Conservation (phyloP, 768 basidiomycete genomes). For the Tulasnella sp. region DNA sequence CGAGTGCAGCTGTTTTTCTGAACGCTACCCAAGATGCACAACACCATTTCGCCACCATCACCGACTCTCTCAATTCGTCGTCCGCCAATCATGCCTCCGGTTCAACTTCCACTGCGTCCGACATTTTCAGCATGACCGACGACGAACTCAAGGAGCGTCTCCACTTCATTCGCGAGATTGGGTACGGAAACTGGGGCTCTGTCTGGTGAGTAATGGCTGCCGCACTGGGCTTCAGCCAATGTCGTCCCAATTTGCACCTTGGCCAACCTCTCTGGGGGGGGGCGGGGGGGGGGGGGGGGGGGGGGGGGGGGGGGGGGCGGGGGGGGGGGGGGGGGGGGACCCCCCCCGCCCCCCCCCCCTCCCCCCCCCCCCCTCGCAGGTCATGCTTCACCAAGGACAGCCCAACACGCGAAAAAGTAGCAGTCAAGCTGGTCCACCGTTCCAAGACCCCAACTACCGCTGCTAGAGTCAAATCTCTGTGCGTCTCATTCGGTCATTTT, state of each 20-base stretch:
- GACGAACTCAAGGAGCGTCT: constrained; percentile 26
- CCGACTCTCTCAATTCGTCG: not conserved
- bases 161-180: constrained; percentile 46
- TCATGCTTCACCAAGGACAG: constrained; percentile 40
- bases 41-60: not conserved
- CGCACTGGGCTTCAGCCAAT: not conserved
- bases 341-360: no score
- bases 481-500: constrained; percentile 36
- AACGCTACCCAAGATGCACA: constrained; percentile 4
- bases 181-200: constrained; percentile 90
- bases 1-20: not conserved
- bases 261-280: no score
- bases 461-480: constrained; percentile 86
- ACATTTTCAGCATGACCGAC: constrained; percentile 30
- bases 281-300: no score
- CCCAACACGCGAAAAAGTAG: constrained; percentile 54
- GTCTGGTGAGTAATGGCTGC: constrained; percentile 54
- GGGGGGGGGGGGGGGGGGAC: no score
- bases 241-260: not conserved
- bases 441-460: constrained; percentile 74
- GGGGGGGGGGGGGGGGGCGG: no score
- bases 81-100: not conserved
- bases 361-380: constrained; percentile 57
- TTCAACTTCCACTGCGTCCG: not conserved
- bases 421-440: constrained; percentile 91